Evolutionary conservation across 2,329 filamentous ascomycete genomes (phyloP), one percentile per base, ranked within the genome.

Genomic region (Basipetospora chlamydospora): DNA sequence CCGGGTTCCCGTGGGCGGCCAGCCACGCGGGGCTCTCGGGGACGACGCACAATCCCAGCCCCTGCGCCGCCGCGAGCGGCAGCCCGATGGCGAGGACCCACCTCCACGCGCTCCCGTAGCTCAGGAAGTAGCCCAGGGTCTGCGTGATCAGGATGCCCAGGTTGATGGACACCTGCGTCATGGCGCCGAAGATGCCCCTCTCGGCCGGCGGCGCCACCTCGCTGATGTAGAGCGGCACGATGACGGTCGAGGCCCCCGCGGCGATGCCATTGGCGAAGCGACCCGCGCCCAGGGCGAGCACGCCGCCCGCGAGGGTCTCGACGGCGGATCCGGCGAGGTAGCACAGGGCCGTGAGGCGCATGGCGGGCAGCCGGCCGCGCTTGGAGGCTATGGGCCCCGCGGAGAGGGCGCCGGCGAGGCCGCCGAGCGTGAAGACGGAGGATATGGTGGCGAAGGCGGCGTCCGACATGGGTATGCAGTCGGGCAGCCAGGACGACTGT

Each of bases 111-210:
- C 67, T 73, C 5, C 73, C 84, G 48, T 77, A 69, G 59, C 86
- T 94, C 39, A 94, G 53, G 54, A 94, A 95, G 50, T 82, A 90
- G 0, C 90, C 90, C 25, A 96, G 61, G 0, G 78, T 67, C 56
- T 96, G 90, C 0, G 87, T 79, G 18, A 75, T 60, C 29, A 98
- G 59, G 37, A 98, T 95, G 39, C 90, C 90, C 17, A 87, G 63
- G 50, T 96, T 96, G 63, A 87, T 87, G 57, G 86, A 87, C 50
- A 96, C 77, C 54, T 98, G 88, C 0, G 90, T 96, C 57, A 92
- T 80, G 38, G 73, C 67, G 10, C 75, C 75, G 50, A 94, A 96
- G 43, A 93, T 74, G 5, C 86, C 87, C 38, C 77, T 73, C 44
- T 79, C 71, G 12, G 66, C 61, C 0, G 74, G 74, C 4, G 88